These are phyloP conservation scores for Symbiodinium pilosum DNA, from an alignment of 73 alveolate genomes.

Conservation along the genomic window DNA sequence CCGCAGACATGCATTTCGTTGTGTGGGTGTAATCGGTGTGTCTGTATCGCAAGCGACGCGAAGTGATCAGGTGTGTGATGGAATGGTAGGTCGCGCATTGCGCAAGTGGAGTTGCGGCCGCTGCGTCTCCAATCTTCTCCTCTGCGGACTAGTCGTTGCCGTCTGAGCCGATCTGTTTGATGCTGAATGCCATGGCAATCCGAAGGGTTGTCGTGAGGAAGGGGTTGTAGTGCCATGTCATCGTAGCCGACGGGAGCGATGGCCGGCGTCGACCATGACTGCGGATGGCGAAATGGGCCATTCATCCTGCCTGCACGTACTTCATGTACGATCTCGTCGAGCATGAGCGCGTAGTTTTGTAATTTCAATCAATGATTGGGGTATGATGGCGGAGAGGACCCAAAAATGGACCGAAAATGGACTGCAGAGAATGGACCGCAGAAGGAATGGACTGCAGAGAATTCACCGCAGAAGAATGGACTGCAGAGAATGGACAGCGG, in stretches of 20 bases:
- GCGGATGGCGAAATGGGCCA: not conserved
- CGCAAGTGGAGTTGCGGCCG: slow-evolving; percentile 1
- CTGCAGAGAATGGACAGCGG: no score
- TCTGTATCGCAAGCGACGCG: not conserved
- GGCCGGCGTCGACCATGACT: not conserved
- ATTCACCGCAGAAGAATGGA: no score
- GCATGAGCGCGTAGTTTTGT: not conserved
- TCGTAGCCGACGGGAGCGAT: not conserved
- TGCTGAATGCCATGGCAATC: slow-evolving; percentile 11
- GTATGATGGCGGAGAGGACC: no score
- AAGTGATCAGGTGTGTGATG: slow-evolving; percentile 10
- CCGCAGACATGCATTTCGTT: not conserved
- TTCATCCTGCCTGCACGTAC: not conserved
- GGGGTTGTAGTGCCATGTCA: not conserved
- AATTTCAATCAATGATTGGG: no score
- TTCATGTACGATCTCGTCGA: not conserved
- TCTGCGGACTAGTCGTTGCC: slow-evolving; percentile 12
- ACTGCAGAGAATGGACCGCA: no score
- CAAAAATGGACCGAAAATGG: no score
- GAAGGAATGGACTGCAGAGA: no score
- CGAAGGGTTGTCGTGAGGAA: not conserved
- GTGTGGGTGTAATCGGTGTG: not conserved
- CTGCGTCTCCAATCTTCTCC: slow-evolving; percentile 34
- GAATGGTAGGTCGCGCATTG: not conserved
- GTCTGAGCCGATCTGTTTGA: slow-evolving; percentile 8